Evolutionary conservation across 495 filamentous ascomycete species (phyloP).

Genomic region (Talaromyces liani): DNA sequence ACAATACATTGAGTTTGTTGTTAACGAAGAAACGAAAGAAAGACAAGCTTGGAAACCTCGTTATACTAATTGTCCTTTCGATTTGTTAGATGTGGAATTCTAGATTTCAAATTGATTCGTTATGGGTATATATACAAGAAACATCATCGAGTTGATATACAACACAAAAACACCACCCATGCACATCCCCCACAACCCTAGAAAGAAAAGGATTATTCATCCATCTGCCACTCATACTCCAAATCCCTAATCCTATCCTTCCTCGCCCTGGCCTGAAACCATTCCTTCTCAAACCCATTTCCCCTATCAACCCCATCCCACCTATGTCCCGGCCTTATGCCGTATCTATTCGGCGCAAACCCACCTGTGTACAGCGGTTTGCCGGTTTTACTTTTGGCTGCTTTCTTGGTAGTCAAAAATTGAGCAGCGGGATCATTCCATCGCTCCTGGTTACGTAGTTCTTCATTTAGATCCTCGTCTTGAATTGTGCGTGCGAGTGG

Average conservation of each 20-base stretch:
- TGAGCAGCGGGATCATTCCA: constrained; percentile 93
- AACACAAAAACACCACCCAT: neutral
- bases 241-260: constrained; percentile 64
- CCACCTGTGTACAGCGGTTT: constrained; percentile 73
- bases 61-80: neutral
- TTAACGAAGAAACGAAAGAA: neutral
- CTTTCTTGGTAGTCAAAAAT: constrained; percentile 57
- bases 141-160: neutral
- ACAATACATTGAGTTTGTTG: neutral
- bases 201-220: constrained; percentile 46
- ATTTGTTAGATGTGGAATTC: neutral
- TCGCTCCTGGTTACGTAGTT: constrained; percentile 62
- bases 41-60: neutral
- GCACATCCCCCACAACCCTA: neutral
- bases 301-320: constrained; percentile 98
- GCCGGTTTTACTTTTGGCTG: constrained; percentile 45
- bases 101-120: neutral
- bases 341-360: constrained; percentile 85
- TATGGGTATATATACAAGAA: neutral
- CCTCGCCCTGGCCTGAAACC: constrained; percentile 79
- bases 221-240: constrained; percentile 95
- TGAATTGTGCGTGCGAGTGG: constrained; percentile 70
- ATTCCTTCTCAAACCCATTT: constrained; percentile 92
- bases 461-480: constrained; percentile 76
- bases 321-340: constrained; percentile 80